Conservation (phyloP, 2,329 filamentous ascomycete species). For the Dactylellina parvicollis region DNA sequence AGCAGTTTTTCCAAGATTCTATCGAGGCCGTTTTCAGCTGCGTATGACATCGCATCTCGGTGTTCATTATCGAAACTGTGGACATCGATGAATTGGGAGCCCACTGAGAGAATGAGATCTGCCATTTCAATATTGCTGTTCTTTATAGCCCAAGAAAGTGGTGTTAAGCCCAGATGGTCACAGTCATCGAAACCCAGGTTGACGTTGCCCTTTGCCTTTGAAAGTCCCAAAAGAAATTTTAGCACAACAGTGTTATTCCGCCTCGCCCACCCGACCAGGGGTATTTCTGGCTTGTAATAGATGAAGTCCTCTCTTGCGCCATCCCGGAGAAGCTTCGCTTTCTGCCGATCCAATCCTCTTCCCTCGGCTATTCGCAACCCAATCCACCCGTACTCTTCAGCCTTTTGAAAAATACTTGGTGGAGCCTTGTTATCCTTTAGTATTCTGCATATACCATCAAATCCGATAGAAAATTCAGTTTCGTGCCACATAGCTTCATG, state of each 20-base stretch:
- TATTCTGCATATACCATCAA: conserved; percentile 18
- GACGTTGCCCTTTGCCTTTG: neutral
- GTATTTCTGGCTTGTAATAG: too few relatives aligned
- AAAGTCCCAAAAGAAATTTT: neutral
- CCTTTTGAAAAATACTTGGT: neutral
- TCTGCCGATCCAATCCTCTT: too few relatives aligned
- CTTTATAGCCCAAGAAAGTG: neutral
- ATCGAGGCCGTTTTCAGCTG: too few relatives aligned
- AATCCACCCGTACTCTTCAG: neutral
- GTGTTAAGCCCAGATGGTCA: neutral
- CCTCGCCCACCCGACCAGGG: neutral
- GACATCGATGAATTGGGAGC: too few relatives aligned
- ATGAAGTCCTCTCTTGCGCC: too few relatives aligned
- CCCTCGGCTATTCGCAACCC: neutral
- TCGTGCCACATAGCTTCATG: conserved; percentile 19
- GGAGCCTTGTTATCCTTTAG: neutral
- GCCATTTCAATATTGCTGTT: neutral
- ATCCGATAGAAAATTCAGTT: neutral
- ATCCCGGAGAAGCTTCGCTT: too few relatives aligned
- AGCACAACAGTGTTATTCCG: neutral
- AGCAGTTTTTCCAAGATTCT: too few relatives aligned
- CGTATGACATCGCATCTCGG: too few relatives aligned
- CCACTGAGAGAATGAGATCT: too few relatives aligned
- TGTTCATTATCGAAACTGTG: too few relatives aligned
- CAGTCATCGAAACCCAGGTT: neutral